Percentiles rank a stretch among this genome's conserved stretches.
These are phyloP conservation scores for Trichoderma endophyticum DNA, from an alignment of 2,329 filamentous ascomycete species.

Conservation along the genomic window DNA sequence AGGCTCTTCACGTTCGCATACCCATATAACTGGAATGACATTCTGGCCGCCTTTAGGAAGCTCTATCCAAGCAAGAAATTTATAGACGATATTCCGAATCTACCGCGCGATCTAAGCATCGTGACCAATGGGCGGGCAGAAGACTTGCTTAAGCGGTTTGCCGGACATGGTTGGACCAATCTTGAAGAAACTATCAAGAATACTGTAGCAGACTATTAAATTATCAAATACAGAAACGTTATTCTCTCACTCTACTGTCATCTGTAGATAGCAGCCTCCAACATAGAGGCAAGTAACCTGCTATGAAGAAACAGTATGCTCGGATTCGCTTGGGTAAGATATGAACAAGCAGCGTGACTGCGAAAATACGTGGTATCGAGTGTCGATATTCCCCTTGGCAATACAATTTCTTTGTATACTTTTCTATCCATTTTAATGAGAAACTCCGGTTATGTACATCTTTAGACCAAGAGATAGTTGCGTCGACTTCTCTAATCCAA, in stretches of 20 bases:
- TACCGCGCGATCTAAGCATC: slow-evolving; percentile 6
- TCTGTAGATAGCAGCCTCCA: background rate
- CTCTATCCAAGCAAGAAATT: slow-evolving; percentile 17
- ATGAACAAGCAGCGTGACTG: background rate
- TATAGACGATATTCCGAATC: slow-evolving; percentile 3
- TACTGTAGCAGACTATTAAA: background rate
- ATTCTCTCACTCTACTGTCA: background rate
- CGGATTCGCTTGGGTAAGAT: background rate
- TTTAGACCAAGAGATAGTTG: background rate
- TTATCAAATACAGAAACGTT: background rate
- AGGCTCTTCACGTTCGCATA: background rate
- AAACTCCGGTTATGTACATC: background rate
- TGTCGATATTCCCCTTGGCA: background rate
- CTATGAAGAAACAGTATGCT: background rate
- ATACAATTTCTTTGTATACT: background rate
- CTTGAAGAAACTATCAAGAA: slow-evolving; percentile 17
- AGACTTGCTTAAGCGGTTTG: slow-evolving; percentile 21
- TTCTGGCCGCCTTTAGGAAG: background rate
- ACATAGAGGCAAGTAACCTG: background rate
- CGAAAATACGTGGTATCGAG: background rate
- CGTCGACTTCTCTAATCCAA: background rate
- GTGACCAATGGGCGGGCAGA: slow-evolving; percentile 21
- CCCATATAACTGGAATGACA: background rate
- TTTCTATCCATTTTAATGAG: background rate
- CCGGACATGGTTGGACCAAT: slow-evolving; percentile 21